Evolutionary conservation across 129 eudicot species (phyloP).

Genomic region (Saposhnikovia divaricata): DNA sequence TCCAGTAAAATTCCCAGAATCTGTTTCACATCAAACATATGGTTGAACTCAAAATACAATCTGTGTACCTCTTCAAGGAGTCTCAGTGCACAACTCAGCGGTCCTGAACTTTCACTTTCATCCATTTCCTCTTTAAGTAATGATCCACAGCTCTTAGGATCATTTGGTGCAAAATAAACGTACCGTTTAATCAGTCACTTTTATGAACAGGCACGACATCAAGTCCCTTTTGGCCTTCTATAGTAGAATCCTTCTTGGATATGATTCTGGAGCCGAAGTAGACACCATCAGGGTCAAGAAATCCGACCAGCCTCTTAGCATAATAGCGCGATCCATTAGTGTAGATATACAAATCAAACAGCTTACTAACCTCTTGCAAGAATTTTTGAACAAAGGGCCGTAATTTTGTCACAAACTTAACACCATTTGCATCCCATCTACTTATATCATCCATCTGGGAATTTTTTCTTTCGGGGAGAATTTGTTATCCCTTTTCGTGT

Average conservation of each 20-base stretch:
- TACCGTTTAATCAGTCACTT: constrained; percentile 5
- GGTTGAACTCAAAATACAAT: neutral
- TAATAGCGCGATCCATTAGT: constrained; percentile 43
- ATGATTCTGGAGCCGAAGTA: constrained; percentile 38
- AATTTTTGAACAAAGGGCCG: constrained; percentile 42
- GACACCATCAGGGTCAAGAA: constrained; percentile 33
- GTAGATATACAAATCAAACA: constrained; percentile 49
- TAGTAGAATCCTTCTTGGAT: constrained; percentile 22
- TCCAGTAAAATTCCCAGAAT: neutral
- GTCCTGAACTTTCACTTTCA: neutral
- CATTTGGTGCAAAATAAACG: neutral
- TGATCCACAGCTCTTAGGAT: too few relatives aligned
- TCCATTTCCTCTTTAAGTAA: neutral
- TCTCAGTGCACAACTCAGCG: neutral
- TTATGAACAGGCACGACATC: constrained; percentile 38
- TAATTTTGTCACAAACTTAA: constrained; percentile 24
- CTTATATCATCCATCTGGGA: neutral
- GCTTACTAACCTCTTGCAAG: constrained; percentile 30
- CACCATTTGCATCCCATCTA: neutral
- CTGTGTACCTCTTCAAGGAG: neutral
- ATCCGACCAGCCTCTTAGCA: constrained; percentile 29
- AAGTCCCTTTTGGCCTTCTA: constrained; percentile 36
- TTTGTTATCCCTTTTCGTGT: neutral
- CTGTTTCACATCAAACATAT: neutral
- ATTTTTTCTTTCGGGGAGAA: neutral